Evolutionary conservation across 306 rosid species (phyloP).

Genomic region (Vigna trinervia): DNA sequence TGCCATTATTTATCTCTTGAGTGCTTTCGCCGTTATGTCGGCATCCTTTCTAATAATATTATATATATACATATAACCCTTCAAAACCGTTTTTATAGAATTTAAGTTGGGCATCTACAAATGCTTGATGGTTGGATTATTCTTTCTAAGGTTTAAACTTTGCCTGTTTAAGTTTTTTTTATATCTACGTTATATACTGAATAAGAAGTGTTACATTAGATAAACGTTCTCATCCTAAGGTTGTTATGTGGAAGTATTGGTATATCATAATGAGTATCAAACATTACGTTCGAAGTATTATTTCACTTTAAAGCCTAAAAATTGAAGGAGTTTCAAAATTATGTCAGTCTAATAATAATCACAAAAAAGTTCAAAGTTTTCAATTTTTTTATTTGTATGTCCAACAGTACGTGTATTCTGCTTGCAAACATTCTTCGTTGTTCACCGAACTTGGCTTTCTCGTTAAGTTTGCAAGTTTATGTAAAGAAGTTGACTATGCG

Average conservation of each 20-base stretch:
- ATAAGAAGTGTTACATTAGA: too few species aligned
- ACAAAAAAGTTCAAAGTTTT: too few species aligned
- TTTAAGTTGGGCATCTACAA: neutral
- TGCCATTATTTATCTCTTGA: constrained; percentile 46
- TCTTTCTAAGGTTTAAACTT: neutral
- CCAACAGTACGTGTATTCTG: neutral
- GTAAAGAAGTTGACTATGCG: neutral
- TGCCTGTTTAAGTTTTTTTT: too few species aligned
- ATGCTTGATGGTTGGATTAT: neutral
- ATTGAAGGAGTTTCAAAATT: too few species aligned
- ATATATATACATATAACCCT: too few species aligned
- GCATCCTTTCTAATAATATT: constrained; percentile 35
- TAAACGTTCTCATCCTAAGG: too few species aligned
- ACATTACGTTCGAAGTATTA: too few species aligned
- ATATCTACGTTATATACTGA: too few species aligned
- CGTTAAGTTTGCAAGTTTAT: neutral
- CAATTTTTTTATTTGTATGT: neutral
- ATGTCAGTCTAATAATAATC: too few species aligned
- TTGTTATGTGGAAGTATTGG: too few species aligned
- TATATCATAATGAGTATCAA: too few species aligned
- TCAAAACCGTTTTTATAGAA: neutral
- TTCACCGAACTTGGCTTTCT: neutral
- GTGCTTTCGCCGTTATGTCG: constrained; percentile 54
- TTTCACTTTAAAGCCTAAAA: too few species aligned
- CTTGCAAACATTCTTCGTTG: neutral